A percentile compares a stretch with the other conserved stretches of the same genome.
Conservation (phyloP, 2,329 filamentous ascomycete genomes). For the Pseudocercospora fijiensis region DNA sequence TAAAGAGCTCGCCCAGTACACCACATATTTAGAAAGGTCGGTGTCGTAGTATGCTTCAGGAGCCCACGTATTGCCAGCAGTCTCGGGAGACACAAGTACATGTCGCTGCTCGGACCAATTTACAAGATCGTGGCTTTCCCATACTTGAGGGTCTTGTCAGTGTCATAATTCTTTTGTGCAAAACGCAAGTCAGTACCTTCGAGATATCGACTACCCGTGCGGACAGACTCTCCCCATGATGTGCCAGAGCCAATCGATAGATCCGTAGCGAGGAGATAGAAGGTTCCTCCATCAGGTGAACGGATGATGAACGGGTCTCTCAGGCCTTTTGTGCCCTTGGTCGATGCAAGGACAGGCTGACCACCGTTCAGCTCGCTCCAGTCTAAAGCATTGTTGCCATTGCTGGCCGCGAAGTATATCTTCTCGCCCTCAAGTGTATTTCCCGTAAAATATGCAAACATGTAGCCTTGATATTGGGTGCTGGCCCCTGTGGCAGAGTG, state of each 20-base stretch:
- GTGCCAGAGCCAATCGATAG: constrained; percentile 57
- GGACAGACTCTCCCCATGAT: constrained; percentile 52
- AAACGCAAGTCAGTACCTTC: not conserved
- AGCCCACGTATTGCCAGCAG: constrained; percentile 58
- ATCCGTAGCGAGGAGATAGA: constrained; percentile 55
- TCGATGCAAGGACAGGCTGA: constrained; percentile 49
- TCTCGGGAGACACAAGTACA: constrained; percentile 50
- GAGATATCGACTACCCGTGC: constrained; percentile 51
- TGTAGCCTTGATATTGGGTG: constrained; percentile 43
- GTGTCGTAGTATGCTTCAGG: constrained; percentile 57
- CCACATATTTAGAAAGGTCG: constrained; percentile 46
- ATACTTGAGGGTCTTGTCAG: constrained; percentile 49
- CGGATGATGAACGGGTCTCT: constrained; percentile 57
- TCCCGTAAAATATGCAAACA: constrained; percentile 55
- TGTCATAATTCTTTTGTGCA: not conserved
- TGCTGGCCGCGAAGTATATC: constrained; percentile 54
- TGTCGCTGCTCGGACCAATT: constrained; percentile 55
- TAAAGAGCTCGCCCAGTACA: constrained; percentile 51
- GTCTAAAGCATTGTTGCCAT: constrained; percentile 53
- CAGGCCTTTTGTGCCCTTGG: constrained; percentile 50
- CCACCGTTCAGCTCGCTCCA: constrained; percentile 54
- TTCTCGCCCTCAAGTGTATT: constrained; percentile 50
- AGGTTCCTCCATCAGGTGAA: constrained; percentile 52
- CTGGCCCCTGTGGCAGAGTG: constrained; percentile 4
- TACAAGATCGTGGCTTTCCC: constrained; percentile 53